Conservation (phyloP, 2,329 filamentous ascomycete genomes). For the Trichoderma sp. region DNA sequence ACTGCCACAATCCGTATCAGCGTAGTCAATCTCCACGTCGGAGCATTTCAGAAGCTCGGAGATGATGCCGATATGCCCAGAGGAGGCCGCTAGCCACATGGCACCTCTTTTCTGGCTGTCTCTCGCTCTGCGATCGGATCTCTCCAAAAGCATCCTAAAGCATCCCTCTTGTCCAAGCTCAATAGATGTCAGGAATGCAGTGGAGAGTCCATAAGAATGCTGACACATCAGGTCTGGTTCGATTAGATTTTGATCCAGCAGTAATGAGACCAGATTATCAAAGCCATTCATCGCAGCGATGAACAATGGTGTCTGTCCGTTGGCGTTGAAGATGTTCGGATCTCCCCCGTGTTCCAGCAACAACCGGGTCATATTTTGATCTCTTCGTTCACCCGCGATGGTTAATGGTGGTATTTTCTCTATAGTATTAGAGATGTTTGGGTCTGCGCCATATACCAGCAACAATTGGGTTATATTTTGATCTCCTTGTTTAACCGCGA, state of each 20-base stretch:
- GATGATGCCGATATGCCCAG: neutral
- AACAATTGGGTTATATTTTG: too few species aligned
- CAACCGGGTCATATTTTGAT: neutral
- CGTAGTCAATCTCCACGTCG: neutral
- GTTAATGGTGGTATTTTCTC: too few species aligned
- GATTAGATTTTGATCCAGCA: neutral
- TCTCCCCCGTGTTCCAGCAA: neutral
- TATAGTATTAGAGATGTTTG: too few species aligned
- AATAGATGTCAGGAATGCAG: neutral
- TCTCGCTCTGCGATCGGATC: neutral
- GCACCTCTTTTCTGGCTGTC: neutral
- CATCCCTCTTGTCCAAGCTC: neutral
- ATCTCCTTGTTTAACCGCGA: too few species aligned
- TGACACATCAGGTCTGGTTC: neutral
- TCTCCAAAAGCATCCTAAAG: accelerated
- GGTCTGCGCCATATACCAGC: too few species aligned
- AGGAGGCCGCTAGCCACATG: neutral
- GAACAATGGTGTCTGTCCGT: neutral
- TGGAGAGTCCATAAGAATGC: neutral
- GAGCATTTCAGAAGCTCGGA: neutral
- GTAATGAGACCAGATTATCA: neutral
- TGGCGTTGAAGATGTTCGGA: neutral
- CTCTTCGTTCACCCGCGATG: neutral
- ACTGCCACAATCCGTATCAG: neutral
- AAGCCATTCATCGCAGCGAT: neutral